phyloP scores from a whole-genome alignment of 2,329 filamentous ascomycete species.

The Microascus cirrosus region DNA sequence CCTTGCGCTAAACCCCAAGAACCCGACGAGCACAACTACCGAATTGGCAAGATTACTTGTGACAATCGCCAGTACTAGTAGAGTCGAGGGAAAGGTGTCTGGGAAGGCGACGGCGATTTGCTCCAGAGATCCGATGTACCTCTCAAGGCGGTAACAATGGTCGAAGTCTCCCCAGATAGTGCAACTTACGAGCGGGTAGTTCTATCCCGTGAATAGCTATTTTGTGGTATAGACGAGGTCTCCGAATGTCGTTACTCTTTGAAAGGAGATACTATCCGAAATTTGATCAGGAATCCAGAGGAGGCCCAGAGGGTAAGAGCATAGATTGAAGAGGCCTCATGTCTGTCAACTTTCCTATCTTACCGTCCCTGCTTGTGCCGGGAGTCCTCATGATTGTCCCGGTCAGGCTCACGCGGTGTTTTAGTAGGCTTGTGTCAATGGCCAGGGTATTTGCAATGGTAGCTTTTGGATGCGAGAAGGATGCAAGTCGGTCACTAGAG shows the following conservation, averaged over 20 bases:
- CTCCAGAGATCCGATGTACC: neutral
- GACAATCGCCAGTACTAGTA: neutral
- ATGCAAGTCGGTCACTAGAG: too few relatives aligned
- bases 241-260: neutral
- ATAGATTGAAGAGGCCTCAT: neutral
- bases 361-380: too few relatives aligned
- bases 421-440: too few relatives aligned
- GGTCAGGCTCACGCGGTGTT: too few relatives aligned
- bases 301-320: neutral
- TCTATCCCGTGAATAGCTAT: neutral
- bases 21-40: neutral
- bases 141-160: neutral
- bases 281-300: neutral
- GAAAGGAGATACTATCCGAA: neutral
- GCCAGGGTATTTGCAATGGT: too few relatives aligned
- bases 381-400: too few relatives aligned
- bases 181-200: neutral
- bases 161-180: neutral
- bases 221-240: neutral
- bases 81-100: neutral
- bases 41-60: neutral
- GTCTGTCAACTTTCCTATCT: too few relatives aligned
- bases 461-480: too few relatives aligned
- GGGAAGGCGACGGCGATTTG: neutral
- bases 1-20: neutral